Evolutionary conservation across 1,139 yeast species (phyloP).

Genomic region (Blastobotrys ciferrii): DNA sequence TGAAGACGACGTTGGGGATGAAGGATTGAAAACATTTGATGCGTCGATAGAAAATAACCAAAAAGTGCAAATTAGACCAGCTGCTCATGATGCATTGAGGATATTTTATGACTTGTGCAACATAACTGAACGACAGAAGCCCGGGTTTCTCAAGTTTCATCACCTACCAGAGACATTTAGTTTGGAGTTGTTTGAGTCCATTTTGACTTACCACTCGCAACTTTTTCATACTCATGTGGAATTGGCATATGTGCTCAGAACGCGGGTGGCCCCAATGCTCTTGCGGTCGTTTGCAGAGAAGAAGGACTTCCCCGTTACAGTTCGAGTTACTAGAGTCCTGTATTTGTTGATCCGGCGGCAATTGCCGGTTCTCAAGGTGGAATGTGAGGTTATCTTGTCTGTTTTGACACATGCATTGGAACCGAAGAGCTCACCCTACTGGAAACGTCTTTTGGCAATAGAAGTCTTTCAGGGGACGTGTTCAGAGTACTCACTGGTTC

Average conservation of each 20-base stretch:
- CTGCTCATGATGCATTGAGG: conserved; percentile 66
- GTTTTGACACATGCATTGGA: conserved; percentile 65
- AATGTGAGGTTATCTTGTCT: conserved; percentile 76
- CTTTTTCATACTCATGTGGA: conserved; percentile 62
- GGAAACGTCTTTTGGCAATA: conserved; percentile 72
- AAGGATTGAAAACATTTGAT: conserved; percentile 19
- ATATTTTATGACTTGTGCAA: conserved; percentile 71
- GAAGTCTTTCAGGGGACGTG: conserved; percentile 68
- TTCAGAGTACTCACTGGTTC: conserved; percentile 52
- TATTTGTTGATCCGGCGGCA: conserved; percentile 60
- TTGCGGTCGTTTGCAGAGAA: conserved; percentile 63
- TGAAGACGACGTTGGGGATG: conserved; percentile 35
- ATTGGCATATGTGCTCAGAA: conserved; percentile 61
- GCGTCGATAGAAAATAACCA: conserved; percentile 45
- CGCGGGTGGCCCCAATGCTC: conserved; percentile 70
- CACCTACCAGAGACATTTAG: conserved; percentile 66
- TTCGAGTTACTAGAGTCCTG: conserved; percentile 71
- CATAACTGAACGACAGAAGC: conserved; percentile 58
- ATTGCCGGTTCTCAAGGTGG: conserved; percentile 61
- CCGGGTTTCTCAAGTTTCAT: conserved; percentile 51
- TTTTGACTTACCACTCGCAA: conserved; percentile 54
- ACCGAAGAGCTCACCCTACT: conserved; percentile 49
- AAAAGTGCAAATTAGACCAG: conserved; percentile 46
- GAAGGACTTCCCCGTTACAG: conserved; percentile 62
- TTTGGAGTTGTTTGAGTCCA: conserved; percentile 75